phyloP scores from a whole-genome alignment of 768 basidiomycete genomes.

The Mycena sanguinolenta region DNA sequence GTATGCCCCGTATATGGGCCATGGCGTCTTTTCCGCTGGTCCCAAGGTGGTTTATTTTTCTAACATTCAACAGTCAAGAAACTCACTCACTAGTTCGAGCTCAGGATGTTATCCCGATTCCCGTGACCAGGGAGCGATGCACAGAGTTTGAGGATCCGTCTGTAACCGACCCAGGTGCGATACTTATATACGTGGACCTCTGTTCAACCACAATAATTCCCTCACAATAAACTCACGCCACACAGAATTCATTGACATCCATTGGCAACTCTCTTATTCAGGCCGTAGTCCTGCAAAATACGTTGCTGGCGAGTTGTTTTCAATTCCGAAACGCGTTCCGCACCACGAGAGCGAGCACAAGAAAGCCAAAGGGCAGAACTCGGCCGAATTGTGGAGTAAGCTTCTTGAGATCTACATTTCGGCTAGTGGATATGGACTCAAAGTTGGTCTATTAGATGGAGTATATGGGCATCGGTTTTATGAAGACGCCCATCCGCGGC shows the following conservation, averaged over 20 bases:
- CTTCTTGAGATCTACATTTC: background rate
- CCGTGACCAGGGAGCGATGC: slow-evolving; percentile 49
- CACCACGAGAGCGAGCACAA: slow-evolving; percentile 42
- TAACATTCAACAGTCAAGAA: background rate
- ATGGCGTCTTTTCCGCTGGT: slow-evolving; percentile 40
- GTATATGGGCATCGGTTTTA: slow-evolving; percentile 45
- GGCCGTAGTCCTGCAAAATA: slow-evolving; percentile 43
- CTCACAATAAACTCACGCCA: background rate
- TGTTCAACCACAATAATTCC: background rate
- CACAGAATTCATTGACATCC: slow-evolving; percentile 43
- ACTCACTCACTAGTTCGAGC: background rate
- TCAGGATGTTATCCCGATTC: slow-evolving; percentile 48
- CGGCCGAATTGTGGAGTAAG: slow-evolving; percentile 44
- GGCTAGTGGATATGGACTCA: background rate
- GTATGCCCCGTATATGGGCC: slow-evolving; percentile 48
- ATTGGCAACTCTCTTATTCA: slow-evolving; percentile 50
- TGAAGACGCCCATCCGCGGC: slow-evolving; percentile 47
- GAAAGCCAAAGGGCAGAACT: slow-evolving; percentile 39
- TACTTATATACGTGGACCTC: background rate
- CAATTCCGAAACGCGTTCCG: slow-evolving; percentile 11
- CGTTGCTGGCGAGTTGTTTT: slow-evolving; percentile 33
- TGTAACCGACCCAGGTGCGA: slow-evolving; percentile 26
- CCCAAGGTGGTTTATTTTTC: slow-evolving; percentile 44
- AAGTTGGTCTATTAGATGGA: slow-evolving; percentile 39
- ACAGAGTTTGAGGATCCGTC: slow-evolving; percentile 5